A percentile compares a stretch with the other conserved stretches of the same genome.
These are phyloP conservation scores for Chalciporus sp. DNA, from an alignment of 1,284 basidiomycete genomes.

Conservation along the genomic window DNA sequence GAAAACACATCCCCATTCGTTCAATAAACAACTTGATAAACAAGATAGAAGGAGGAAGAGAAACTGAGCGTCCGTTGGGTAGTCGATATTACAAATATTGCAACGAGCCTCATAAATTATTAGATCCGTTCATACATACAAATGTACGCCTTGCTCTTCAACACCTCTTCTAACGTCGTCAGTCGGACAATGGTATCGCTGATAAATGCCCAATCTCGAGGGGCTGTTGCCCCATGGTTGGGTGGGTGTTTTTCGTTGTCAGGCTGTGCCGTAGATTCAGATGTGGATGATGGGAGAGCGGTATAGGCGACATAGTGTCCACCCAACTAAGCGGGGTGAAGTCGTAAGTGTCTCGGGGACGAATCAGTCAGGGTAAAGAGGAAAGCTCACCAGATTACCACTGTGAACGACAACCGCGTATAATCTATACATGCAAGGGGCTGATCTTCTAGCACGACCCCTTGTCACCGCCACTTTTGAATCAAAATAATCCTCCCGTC, in stretches of 20 bases:
- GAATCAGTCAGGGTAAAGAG: slow-evolving; percentile 1
- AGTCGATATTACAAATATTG: neutral
- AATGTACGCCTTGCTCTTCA: slow-evolving; percentile 89
- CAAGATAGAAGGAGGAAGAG: neutral
- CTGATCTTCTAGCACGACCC: slow-evolving; percentile 38
- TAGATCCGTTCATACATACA: slow-evolving; percentile 82
- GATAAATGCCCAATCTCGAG: slow-evolving; percentile 88
- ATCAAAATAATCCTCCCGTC: slow-evolving; percentile 64
- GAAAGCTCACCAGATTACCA: slow-evolving; percentile 74
- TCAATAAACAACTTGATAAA: neutral
- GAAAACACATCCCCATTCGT: too few species aligned
- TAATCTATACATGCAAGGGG: slow-evolving; percentile 69
- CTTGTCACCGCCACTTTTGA: slow-evolving; percentile 36
- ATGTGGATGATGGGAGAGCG: slow-evolving; percentile 50
- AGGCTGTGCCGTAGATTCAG: slow-evolving; percentile 13
- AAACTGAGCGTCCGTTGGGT: neutral
- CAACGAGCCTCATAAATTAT: slow-evolving; percentile 28
- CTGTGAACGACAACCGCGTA: slow-evolving; percentile 91
- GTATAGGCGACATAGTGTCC: slow-evolving; percentile 87
- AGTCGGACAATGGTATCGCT: slow-evolving; percentile 81
- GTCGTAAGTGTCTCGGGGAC: slow-evolving; percentile 9
- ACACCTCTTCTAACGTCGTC: slow-evolving; percentile 83
- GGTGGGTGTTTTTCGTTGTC: slow-evolving; percentile 15
- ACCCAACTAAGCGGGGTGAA: slow-evolving; percentile 53
- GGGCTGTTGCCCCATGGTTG: slow-evolving; percentile 16